A percentile compares a stretch with the other conserved stretches of the same genome.
phyloP scores from a whole-genome alignment of 2,329 filamentous ascomycete species.

The Arthroderma uncinatum region DNA sequence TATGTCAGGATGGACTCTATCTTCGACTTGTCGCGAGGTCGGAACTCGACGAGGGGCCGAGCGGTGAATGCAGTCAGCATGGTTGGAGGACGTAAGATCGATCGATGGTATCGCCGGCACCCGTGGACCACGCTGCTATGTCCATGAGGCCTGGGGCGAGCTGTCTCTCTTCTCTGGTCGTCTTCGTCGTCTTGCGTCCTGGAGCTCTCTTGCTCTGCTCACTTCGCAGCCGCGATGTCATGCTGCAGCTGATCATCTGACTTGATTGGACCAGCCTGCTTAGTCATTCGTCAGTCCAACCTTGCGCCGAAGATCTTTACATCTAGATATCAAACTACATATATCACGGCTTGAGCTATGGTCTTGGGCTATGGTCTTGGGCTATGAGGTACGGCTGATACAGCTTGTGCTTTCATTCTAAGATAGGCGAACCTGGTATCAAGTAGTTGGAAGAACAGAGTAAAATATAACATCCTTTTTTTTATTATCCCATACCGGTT shows the following conservation, averaged over 20 bases:
- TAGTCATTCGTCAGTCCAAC: no score
- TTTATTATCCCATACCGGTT: background rate
- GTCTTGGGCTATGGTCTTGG: no score
- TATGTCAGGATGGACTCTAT: conserved; percentile 93
- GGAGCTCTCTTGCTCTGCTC: background rate
- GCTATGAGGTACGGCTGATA: no score
- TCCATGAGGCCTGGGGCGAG: conserved; percentile 2
- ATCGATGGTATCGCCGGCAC: background rate
- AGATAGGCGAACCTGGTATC: background rate
- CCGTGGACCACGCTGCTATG: conserved; percentile 3
- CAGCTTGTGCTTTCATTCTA: background rate
- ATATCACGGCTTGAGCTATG: no score
- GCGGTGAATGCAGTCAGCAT: conserved; percentile 98
- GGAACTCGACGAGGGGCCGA: conserved; percentile 92
- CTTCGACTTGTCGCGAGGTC: conserved; percentile 86
- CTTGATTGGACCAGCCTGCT: background rate
- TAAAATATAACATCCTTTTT: background rate
- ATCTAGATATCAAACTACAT: no score
- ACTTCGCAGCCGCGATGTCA: background rate
- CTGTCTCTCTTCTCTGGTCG: background rate
- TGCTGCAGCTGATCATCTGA: conserved; percentile 1
- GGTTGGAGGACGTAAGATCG: conserved; percentile 1
- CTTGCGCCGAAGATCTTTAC: no score
- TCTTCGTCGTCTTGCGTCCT: background rate
- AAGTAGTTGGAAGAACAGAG: background rate